Evolutionary conservation across 345 rosid genomes (phyloP).

Genomic region (Clarkia xantiana): DNA sequence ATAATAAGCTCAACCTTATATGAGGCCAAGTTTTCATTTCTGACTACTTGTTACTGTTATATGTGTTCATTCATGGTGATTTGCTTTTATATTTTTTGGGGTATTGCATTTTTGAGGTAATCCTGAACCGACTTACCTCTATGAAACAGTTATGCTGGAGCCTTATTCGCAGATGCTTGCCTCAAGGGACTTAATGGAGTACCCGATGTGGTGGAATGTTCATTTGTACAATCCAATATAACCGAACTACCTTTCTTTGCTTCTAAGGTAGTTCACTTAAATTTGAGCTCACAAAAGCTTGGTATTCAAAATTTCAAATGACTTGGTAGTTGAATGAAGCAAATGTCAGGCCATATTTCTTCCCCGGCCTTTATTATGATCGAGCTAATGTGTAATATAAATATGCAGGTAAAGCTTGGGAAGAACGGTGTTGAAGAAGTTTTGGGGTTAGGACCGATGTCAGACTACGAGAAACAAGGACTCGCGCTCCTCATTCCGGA

Average conservation of each 20-base stretch:
- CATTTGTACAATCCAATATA: slow-evolving; percentile 55
- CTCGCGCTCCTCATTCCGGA: slow-evolving; percentile 58
- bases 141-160: slow-evolving; percentile 66
- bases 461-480: slow-evolving; percentile 58
- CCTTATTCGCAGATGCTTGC: slow-evolving; percentile 82
- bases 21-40: too few relatives aligned
- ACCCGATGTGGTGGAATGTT: slow-evolving; percentile 62
- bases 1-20: too few relatives aligned
- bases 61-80: neutral
- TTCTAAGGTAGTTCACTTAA: slow-evolving; percentile 45
- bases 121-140: neutral
- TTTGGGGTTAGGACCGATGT: slow-evolving; percentile 56
- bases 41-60: too few relatives aligned
- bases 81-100: neutral
- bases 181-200: slow-evolving; percentile 76
- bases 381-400: neutral
- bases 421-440: slow-evolving; percentile 62
- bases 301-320: neutral
- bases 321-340: too few relatives aligned
- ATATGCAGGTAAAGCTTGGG: slow-evolving; percentile 30
- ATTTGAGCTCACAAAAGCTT: neutral
- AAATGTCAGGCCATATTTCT: too few relatives aligned
- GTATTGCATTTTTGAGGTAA: neutral
- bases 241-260: slow-evolving; percentile 84
- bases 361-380: neutral